Base-by-base conservation (phyloP, 495 filamentous ascomycete species). In the Podospora australis region DNA sequence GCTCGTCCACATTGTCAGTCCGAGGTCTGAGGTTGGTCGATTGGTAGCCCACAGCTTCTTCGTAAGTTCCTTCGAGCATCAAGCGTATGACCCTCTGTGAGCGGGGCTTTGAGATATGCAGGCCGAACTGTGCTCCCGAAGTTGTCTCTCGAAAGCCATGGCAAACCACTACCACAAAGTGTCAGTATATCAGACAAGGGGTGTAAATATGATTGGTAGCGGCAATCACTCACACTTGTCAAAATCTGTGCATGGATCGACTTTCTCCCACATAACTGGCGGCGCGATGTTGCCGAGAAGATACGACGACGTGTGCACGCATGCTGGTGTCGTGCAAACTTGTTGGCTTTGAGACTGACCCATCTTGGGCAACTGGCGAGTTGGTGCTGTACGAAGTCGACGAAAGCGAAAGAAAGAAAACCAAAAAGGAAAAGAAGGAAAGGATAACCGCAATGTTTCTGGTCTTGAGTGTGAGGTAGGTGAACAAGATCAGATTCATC, bases 211-310 rank as follows among this genome's bases (percentile, higher is more conserved):
- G 9, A 13, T 35, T 6, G 10, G n/a, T 13, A 3, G 1, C 9
- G 11, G 14, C 9, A 4, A 21, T 1, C 2, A 75, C 51, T 48
- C 49, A 56, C 54, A 44, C 56, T 80, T 69, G 45, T 87, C 82
- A 48, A 88, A 88, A 42, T 86, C 57, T 34, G 70, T 78, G 53
- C 85, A 89, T 3, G 85, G 80, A 58, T 89, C 82, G 32, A 87
- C 65, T 0, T 78, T 53, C 46, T 73, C 61, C 54, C 81, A 78
- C 30, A 81, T 71, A n/a, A n/a, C n/a, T n/a, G n/a, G n/a, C n/a
- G 84, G 78, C 14, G 82, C 77, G 23, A 88, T 66, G 51, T 81
- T 85, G 49, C 62, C 75, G 6, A 89, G 72, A 25, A 87, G 77
- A 44, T 80, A 76, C 17, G 83, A 82, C 6, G 84, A 73, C 20